These are phyloP conservation scores for Elsinoe ampelina DNA, from an alignment of 2,329 filamentous ascomycete genomes.

Conservation along the genomic window DNA sequence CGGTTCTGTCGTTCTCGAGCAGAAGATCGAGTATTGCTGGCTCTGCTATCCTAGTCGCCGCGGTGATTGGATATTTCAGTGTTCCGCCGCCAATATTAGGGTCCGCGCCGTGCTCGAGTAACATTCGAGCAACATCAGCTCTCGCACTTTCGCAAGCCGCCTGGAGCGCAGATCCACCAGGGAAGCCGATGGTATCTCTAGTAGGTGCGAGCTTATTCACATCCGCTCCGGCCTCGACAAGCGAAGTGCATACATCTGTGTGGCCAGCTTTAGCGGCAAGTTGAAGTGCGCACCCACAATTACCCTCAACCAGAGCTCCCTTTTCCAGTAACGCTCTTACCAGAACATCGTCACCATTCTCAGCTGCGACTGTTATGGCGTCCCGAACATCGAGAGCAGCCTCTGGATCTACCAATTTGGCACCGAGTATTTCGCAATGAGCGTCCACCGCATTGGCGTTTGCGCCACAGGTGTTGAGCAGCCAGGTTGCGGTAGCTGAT, in stretches of 20 bases:
- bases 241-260: neutral
- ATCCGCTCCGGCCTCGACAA: constrained; percentile 3
- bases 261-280: constrained; percentile 10
- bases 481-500: neutral
- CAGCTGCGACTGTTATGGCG: constrained; percentile 11
- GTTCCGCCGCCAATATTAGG: constrained; percentile 13
- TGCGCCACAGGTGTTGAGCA: neutral
- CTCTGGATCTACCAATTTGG: neutral
- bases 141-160: constrained; percentile 13
- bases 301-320: constrained; percentile 3
- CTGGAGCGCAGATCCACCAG: constrained; percentile 13
- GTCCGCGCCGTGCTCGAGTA: constrained; percentile 7
- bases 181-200: constrained; percentile 10
- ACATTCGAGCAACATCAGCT: neutral
- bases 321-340: neutral
- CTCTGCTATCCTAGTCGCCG: constrained; percentile 8
- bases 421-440: neutral
- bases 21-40: constrained; percentile 11
- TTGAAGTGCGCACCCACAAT: constrained; percentile 6
- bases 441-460: constrained; percentile 5
- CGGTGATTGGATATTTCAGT: constrained; percentile 13
- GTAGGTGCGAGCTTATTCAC: neutral
- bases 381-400: neutral
- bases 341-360: neutral
- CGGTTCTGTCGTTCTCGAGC: neutral